Percentiles rank a stretch among this genome's conserved stretches.
Evolutionary conservation across 495 filamentous ascomycete genomes (phyloP).

Genomic region (Aspergillus cristatus): DNA sequence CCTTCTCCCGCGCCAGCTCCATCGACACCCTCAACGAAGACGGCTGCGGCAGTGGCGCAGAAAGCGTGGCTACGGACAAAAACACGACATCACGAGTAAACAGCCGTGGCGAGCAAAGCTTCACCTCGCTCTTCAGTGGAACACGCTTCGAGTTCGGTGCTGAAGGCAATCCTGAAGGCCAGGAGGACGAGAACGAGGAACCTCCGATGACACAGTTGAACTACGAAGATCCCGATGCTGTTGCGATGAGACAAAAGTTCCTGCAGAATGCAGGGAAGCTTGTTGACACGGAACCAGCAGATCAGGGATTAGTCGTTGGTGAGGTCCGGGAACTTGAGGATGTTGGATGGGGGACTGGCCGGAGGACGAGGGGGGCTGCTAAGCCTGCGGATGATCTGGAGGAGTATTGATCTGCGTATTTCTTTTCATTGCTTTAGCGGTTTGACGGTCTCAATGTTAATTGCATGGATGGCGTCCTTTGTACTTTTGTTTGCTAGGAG

Average conservation of each 20-base stretch:
- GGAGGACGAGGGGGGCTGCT: conserved; percentile 30
- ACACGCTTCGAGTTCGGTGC: conserved; percentile 23
- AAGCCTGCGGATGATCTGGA: conserved; percentile 15
- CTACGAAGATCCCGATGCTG: conserved; percentile 44
- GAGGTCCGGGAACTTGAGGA: conserved; percentile 28
- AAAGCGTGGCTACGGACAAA: conserved; percentile 25
- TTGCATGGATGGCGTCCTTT: too few relatives aligned
- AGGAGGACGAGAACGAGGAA: conserved; percentile 26
- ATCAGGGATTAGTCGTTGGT: conserved; percentile 15
- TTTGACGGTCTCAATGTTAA: neutral
- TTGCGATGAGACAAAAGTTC: conserved; percentile 40
- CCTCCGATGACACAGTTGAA: conserved; percentile 45
- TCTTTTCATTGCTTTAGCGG: conserved; percentile 1
- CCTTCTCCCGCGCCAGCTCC: conserved; percentile 40
- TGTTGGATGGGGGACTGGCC: conserved; percentile 25
- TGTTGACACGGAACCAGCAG: conserved; percentile 1
- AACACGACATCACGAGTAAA: conserved; percentile 17
- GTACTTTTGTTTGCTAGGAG: too few relatives aligned
- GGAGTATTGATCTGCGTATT: conserved; percentile 6
- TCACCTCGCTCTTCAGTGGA: conserved; percentile 27
- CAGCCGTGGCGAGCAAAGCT: conserved; percentile 18
- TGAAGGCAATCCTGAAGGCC: conserved; percentile 10
- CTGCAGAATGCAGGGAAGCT: conserved; percentile 33
- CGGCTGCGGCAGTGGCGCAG: conserved; percentile 37
- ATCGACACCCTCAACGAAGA: conserved; percentile 49